phyloP scores from a whole-genome alignment of 306 rosid genomes.

The Nissolia schottii region DNA sequence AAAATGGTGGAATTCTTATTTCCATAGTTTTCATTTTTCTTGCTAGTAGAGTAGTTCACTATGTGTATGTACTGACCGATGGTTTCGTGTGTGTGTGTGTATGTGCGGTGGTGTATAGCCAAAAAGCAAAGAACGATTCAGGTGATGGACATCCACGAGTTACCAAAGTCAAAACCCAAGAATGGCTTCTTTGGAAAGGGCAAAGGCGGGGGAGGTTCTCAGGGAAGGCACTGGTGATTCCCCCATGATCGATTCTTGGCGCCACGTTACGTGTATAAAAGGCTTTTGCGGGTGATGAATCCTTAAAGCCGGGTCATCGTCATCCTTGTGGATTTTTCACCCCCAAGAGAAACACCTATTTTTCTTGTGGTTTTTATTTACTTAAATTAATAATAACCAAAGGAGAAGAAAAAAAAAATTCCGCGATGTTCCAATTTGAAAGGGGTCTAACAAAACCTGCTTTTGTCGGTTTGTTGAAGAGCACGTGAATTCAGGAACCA shows the following conservation, averaged over 20 bases:
- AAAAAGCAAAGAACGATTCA: conserved; percentile 97
- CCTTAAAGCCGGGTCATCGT: conserved; percentile 23
- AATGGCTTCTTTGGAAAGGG: conserved; percentile 78
- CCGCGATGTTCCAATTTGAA: conserved; percentile 5
- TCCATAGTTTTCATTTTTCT: conserved; percentile 9
- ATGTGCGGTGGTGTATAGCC: conserved; percentile 61
- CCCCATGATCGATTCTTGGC: conserved; percentile 2
- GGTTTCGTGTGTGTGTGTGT: conserved; percentile 17
- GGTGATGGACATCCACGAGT: conserved; percentile 96
- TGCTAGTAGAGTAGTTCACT: background rate
- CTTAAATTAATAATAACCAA: conserved; percentile 31
- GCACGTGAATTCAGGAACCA: conserved; percentile 20
- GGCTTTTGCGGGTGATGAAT: conserved; percentile 16
- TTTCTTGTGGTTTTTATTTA: conserved; percentile 27
- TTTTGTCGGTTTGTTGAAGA: conserved; percentile 17
- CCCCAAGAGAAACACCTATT: conserved; percentile 16
- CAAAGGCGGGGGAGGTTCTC: conserved; percentile 79
- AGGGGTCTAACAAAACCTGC: background rate
- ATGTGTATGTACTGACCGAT: conserved; percentile 17
- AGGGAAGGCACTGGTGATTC: conserved; percentile 86
- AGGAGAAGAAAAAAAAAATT: background rate
- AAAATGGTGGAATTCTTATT: conserved; percentile 63
- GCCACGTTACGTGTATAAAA: conserved; percentile 23
- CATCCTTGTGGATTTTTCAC: conserved; percentile 18
- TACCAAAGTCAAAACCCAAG: conserved; percentile 83